Conservation (phyloP, 306 rosid species). For the Rosa rugosa region DNA sequence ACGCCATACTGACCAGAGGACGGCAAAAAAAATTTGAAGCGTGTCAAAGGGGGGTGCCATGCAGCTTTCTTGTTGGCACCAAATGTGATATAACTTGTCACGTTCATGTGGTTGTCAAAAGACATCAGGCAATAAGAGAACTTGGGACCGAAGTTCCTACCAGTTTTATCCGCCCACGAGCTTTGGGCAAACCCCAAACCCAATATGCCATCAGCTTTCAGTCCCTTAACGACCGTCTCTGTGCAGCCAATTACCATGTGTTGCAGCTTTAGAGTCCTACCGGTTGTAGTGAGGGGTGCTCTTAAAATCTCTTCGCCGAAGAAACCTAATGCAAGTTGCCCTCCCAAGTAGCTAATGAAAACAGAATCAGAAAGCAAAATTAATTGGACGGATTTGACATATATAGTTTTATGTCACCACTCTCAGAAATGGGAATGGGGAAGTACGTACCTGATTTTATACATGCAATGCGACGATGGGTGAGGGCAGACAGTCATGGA, state of each 20-base stretch:
- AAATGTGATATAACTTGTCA: background rate
- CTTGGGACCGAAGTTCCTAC: background rate
- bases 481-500: background rate
- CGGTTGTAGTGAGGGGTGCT: slow-evolving; percentile 1
- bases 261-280: background rate
- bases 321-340: background rate
- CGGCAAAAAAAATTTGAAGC: background rate
- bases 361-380: background rate
- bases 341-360: slow-evolving; percentile 1
- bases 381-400: background rate
- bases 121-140: background rate
- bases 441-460: background rate
- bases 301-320: background rate
- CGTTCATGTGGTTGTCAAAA: background rate
- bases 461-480: background rate
- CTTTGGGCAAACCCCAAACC: background rate
- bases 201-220: background rate
- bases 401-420: too few relatives aligned
- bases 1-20: background rate
- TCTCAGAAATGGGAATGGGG: background rate
- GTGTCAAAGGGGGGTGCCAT: background rate
- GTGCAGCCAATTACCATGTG: slow-evolving; percentile 3
- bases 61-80: background rate
- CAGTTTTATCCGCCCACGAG: background rate
- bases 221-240: background rate